Conservation (phyloP, 2,329 filamentous ascomycete species). For the Plectosphaerella plurivora region DNA sequence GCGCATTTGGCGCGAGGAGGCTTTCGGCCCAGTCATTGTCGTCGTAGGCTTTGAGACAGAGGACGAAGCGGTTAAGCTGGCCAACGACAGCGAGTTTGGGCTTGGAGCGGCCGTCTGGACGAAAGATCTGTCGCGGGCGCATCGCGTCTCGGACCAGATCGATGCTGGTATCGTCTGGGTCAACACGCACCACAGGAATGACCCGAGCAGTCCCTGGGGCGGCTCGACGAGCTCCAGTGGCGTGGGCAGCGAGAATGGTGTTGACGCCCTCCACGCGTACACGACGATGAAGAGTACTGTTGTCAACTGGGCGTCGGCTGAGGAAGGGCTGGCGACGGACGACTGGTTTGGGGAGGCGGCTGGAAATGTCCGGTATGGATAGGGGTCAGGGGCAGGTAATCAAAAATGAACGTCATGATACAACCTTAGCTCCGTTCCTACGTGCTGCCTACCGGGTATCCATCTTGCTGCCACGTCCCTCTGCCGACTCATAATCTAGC, state of each 20-base stretch:
- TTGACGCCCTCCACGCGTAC: conserved; percentile 58
- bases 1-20: conserved; percentile 74
- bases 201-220: conserved; percentile 68
- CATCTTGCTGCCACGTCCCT: no score
- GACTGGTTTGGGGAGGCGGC: conserved; percentile 64
- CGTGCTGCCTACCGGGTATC: no score
- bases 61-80: conserved; percentile 64
- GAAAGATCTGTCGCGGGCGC: conserved; percentile 65
- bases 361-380: conserved; percentile 58
- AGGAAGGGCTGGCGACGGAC: conserved; percentile 47
- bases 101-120: conserved; percentile 77
- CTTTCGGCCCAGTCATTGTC: conserved; percentile 76
- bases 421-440: no score
- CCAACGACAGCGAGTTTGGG: conserved; percentile 72
- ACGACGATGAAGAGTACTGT: conserved; percentile 62
- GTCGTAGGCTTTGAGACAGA: conserved; percentile 72
- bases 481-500: neutral
- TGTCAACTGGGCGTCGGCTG: conserved; percentile 60
- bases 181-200: conserved; percentile 65
- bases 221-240: conserved; percentile 58
- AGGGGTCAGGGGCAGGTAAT: neutral
- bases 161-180: conserved; percentile 59
- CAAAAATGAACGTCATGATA: neutral
- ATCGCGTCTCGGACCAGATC: conserved; percentile 67
- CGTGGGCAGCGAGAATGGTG: conserved; percentile 68